Conservation (phyloP, 1,284 basidiomycete species). For the Ustanciosporium gigantosporum region DNA sequence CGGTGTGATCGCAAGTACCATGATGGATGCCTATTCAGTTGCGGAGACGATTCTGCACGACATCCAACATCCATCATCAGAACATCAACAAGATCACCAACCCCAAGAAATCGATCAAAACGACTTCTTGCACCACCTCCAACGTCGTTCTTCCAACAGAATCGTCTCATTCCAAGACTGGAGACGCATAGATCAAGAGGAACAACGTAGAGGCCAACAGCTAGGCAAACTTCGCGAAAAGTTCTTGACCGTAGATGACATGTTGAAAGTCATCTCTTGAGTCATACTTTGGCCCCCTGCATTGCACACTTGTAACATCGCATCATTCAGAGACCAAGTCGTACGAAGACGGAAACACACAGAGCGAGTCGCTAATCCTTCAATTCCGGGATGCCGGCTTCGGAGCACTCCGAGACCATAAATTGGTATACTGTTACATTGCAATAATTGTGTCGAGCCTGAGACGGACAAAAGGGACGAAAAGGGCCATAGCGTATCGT, state of each 20-base stretch:
- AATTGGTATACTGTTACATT: no score
- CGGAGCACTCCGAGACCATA: no score
- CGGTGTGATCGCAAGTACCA: slow-evolving; percentile 89
- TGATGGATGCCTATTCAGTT: slow-evolving; percentile 86
- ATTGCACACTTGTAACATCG: no score
- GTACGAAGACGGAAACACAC: no score
- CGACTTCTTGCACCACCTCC: slow-evolving; percentile 11
- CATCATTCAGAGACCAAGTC: no score
- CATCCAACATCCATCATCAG: slow-evolving; percentile 3
- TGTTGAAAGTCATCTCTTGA: slow-evolving; percentile 28
- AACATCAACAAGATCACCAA: not conserved
- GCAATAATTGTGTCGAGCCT: no score
- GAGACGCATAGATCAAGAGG: slow-evolving; percentile 72
- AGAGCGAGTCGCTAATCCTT: no score
- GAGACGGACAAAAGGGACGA: not conserved
- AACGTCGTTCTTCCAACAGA: slow-evolving; percentile 1
- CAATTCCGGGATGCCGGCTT: no score
- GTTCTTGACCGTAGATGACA: slow-evolving; percentile 62
- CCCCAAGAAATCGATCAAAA: not conserved
- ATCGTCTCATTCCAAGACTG: slow-evolving; percentile 72
- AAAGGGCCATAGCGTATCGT: slow-evolving; percentile 1
- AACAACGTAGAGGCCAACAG: slow-evolving; percentile 67
- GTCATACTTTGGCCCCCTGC: no score
- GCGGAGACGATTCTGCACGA: slow-evolving; percentile 74
- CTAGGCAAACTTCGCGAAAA: slow-evolving; percentile 77